phyloP scores from a whole-genome alignment of 768 basidiomycete species.

The Tulasnella sp. region DNA sequence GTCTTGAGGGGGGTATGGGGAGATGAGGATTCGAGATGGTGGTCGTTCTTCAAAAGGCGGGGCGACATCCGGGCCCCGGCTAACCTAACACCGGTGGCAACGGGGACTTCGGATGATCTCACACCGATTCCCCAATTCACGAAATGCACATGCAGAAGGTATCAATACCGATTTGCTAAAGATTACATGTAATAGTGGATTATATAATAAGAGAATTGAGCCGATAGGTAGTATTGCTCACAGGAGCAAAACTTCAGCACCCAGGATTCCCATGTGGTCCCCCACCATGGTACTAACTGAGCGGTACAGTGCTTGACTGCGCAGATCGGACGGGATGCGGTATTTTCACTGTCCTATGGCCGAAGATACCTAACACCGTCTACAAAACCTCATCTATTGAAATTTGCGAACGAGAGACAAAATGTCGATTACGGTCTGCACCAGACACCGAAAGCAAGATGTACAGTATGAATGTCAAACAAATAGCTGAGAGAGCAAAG shows the following conservation, averaged over 20 bases:
- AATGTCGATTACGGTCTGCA: neutral
- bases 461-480: neutral
- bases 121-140: neutral
- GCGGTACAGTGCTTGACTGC: conserved; percentile 13
- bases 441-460: neutral
- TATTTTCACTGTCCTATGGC: conserved; percentile 14
- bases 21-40: neutral
- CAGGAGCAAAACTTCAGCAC: neutral
- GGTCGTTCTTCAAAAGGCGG: conserved; percentile 5
- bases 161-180: neutral
- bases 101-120: conserved; percentile 6
- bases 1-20: neutral
- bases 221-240: neutral
- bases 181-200: neutral
- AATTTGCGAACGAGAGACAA: neutral
- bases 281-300: conserved; percentile 17
- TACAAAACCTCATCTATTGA: neutral
- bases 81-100: neutral
- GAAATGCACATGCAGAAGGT: neutral
- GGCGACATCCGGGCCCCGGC: neutral
- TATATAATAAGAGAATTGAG: neutral
- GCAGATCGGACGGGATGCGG: conserved; percentile 9
- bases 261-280: conserved; percentile 19
- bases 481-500: neutral
- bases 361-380: neutral